Conservation (phyloP, 805 yeast species). For the Metschnikowia picachoensis region DNA sequence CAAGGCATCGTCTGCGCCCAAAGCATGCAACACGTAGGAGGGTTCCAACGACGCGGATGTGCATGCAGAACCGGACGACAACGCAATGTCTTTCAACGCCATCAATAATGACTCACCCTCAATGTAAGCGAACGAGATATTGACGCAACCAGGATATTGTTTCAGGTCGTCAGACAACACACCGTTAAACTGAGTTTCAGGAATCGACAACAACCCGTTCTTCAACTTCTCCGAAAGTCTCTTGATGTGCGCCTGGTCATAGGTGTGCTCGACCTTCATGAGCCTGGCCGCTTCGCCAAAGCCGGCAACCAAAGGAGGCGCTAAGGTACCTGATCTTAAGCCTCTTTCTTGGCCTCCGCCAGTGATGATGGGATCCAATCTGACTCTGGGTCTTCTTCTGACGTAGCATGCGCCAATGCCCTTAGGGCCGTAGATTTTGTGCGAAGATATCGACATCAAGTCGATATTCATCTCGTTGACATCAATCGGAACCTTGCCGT, state of each 20-base stretch:
- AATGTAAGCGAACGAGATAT: constrained; percentile 92
- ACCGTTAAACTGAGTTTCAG: constrained; percentile 89
- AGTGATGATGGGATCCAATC: constrained; percentile 88
- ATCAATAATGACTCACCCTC: constrained; percentile 96
- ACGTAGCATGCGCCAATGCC: constrained; percentile 95
- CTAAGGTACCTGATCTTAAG: constrained; percentile 90
- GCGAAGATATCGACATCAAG: constrained; percentile 89
- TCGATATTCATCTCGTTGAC: constrained; percentile 93
- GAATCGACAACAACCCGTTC: constrained; percentile 70
- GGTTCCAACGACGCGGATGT: constrained; percentile 98
- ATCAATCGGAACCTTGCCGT: constrained; percentile 88
- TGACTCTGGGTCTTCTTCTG: constrained; percentile 96
- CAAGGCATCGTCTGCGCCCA: constrained; percentile 96
- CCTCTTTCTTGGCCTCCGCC: constrained; percentile 99
- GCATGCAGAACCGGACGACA: constrained; percentile 96
- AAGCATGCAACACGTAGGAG: constrained; percentile 90
- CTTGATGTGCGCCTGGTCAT: constrained; percentile 68
- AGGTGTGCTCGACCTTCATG: constrained; percentile 66
- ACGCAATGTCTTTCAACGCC: constrained; percentile 96
- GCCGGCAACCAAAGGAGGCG: constrained; percentile 94
- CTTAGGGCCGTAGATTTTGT: constrained; percentile 96
- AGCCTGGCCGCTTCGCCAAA: constrained; percentile 96
- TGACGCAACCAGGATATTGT: constrained; percentile 89
- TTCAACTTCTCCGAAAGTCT: constrained; percentile 70
- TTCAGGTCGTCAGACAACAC: constrained; percentile 48